Evolutionary conservation across 1,139 yeast genomes (phyloP).

Genomic region (Candida glucosophila): DNA sequence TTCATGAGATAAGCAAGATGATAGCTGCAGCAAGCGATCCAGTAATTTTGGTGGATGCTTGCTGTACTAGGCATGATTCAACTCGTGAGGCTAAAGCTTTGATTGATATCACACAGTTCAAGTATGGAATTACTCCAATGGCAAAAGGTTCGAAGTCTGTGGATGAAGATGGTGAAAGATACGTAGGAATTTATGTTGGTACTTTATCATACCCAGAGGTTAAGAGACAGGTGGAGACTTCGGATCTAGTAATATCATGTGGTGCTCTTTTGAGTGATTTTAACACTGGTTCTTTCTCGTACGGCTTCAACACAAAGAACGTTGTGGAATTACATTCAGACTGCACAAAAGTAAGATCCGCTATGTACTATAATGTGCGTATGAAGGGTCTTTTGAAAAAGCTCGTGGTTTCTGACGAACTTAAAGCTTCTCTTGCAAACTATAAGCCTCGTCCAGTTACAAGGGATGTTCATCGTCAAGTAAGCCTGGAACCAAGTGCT

Average conservation of each 20-base stretch:
- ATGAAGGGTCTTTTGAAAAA: conserved; percentile 25
- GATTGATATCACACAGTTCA: conserved; percentile 23
- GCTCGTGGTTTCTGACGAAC: conserved; percentile 9
- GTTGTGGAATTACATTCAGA: conserved; percentile 34
- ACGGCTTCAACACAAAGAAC: conserved; percentile 26
- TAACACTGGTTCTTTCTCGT: conserved; percentile 33
- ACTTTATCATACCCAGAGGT: conserved; percentile 23
- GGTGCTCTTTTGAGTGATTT: conserved; percentile 33
- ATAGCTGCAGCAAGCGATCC: conserved; percentile 22
- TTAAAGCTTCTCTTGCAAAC: conserved; percentile 8
- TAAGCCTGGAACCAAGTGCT: too few species aligned
- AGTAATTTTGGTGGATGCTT: conserved; percentile 27
- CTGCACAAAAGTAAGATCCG: conserved; percentile 26
- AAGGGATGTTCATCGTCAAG: too few species aligned
- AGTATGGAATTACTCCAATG: conserved; percentile 25
- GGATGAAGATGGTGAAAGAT: conserved; percentile 19
- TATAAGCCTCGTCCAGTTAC: conserved; percentile 12
- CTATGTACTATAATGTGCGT: conserved; percentile 26
- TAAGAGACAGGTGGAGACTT: conserved; percentile 19
- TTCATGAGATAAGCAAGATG: conserved; percentile 19
- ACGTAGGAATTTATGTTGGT: conserved; percentile 26
- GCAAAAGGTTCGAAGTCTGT: conserved; percentile 22
- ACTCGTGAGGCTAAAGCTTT: conserved; percentile 21
- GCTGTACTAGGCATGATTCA: conserved; percentile 26
- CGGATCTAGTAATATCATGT: conserved; percentile 23